Conservation (phyloP, 192 early-diverging fungal species). For the Coemansia sp. region DNA sequence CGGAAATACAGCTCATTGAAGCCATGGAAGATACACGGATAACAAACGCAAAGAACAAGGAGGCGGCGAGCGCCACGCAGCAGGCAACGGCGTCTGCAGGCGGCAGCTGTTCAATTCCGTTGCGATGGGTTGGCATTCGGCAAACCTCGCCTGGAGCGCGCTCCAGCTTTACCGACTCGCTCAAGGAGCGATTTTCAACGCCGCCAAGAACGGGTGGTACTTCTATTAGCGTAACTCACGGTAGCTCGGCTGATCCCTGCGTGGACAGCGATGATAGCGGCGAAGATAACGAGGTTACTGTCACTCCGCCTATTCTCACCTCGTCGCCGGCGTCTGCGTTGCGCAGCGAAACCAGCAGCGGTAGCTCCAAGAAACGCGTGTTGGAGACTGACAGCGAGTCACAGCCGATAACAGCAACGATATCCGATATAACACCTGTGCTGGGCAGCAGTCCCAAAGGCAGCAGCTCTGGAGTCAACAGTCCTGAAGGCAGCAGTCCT, state of each 20-base stretch:
- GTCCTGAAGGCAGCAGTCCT: neutral
- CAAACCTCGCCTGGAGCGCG: slow-evolving; percentile 14
- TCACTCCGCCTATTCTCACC: neutral
- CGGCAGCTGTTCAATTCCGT: slow-evolving; percentile 1
- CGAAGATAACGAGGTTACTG: neutral
- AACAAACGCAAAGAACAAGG: slow-evolving; percentile 19
- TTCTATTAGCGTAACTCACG: slow-evolving; percentile 8
- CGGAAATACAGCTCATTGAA: slow-evolving; percentile 51
- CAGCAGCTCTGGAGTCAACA: too few relatives aligned
- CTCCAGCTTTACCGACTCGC: slow-evolving; percentile 30
- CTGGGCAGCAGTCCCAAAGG: neutral
- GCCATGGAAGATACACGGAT: slow-evolving; percentile 54
- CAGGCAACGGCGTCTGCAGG: slow-evolving; percentile 1
- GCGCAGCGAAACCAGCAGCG: neutral
- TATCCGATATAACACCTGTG: neutral
- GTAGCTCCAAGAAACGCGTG: neutral
- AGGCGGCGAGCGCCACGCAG: slow-evolving; percentile 8
- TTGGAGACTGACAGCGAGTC: neutral
- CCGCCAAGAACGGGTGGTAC: slow-evolving; percentile 6
- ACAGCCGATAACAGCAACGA: neutral
- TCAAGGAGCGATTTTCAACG: slow-evolving; percentile 46
- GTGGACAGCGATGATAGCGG: slow-evolving; percentile 17
- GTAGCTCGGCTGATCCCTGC: neutral
- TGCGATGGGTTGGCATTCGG: slow-evolving; percentile 39
- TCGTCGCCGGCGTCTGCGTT: neutral